Conservation (phyloP, 2,329 filamentous ascomycete genomes). For the Neofusicoccum sp. region DNA sequence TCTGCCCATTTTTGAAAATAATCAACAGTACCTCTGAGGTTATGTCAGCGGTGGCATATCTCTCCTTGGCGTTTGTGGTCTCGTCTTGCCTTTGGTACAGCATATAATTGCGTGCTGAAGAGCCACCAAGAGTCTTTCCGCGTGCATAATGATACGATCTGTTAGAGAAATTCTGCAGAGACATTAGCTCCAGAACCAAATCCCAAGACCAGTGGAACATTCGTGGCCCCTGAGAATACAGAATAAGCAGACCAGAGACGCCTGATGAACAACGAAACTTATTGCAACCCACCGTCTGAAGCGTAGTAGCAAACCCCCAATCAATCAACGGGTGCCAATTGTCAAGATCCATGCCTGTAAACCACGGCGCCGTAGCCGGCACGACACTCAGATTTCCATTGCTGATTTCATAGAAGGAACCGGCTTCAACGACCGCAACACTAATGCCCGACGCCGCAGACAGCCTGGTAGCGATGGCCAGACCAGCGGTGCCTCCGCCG, state of each 20-base stretch:
- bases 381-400: conserved; percentile 27
- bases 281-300: neutral
- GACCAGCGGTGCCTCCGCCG: conserved; percentile 29
- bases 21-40: conserved; percentile 14
- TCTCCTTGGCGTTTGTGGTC: too few species aligned
- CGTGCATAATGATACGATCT: neutral
- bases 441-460: conserved; percentile 23
- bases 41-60: neutral
- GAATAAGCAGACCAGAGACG: too few species aligned
- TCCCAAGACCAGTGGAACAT: neutral
- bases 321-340: neutral
- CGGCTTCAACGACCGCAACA: conserved; percentile 31
- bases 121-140: neutral
- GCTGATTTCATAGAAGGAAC: conserved; percentile 27
- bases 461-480: conserved; percentile 29
- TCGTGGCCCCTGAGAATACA: neutral
- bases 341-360: neutral
- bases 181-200: too few species aligned
- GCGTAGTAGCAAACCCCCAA: neutral
- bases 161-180: neutral
- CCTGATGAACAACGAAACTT: neutral
- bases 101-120: conserved; percentile 3
- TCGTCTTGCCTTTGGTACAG: conserved; percentile 18
- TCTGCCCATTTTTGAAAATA: conserved; percentile 23
- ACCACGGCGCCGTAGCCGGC: conserved; percentile 25